A percentile compares a stretch with the other conserved stretches of the same genome.
phyloP scores from a whole-genome alignment of 192 early-diverging fungal species.

The Backusella westeae region DNA sequence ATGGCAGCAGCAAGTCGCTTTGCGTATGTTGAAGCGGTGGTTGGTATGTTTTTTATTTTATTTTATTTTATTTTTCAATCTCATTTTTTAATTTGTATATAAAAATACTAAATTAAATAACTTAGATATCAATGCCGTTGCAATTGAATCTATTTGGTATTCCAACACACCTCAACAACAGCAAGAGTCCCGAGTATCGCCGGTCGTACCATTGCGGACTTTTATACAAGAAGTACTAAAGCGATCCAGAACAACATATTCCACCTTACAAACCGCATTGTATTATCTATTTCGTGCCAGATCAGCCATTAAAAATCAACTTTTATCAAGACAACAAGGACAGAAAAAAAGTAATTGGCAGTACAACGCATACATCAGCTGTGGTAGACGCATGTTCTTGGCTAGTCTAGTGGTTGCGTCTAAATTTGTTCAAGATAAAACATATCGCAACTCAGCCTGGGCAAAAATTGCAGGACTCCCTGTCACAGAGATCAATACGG shows the following conservation, averaged over 20 bases:
- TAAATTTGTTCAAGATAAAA: constrained; percentile 87
- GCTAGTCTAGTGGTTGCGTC: constrained; percentile 82
- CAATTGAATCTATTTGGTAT: constrained; percentile 55
- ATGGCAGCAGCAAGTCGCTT: constrained; percentile 14
- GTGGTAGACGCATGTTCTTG: constrained; percentile 83
- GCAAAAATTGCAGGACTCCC: constrained; percentile 84
- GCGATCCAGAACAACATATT: constrained; percentile 75
- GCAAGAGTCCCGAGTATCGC: constrained; percentile 30
- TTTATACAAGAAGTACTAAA: constrained; percentile 75
- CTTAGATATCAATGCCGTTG: constrained; percentile 50
- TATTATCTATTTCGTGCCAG: constrained; percentile 60
- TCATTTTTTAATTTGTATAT: constrained; percentile 2
- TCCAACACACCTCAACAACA: constrained; percentile 15
- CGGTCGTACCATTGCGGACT: constrained; percentile 53
- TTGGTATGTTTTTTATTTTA: constrained; percentile 14
- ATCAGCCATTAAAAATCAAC: constrained; percentile 20
- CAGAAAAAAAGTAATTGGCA: not conserved
- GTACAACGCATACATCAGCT: constrained; percentile 45
- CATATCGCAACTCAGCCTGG: constrained; percentile 89
- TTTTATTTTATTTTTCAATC: not conserved
- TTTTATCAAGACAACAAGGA: constrained; percentile 2
- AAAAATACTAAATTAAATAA: not conserved
- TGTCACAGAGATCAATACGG: constrained; percentile 76
- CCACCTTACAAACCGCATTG: constrained; percentile 75
- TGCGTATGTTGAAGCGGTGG: constrained; percentile 25